Evolutionary conservation across 768 basidiomycete genomes (phyloP).

Genomic region (Russula dissimulans): DNA sequence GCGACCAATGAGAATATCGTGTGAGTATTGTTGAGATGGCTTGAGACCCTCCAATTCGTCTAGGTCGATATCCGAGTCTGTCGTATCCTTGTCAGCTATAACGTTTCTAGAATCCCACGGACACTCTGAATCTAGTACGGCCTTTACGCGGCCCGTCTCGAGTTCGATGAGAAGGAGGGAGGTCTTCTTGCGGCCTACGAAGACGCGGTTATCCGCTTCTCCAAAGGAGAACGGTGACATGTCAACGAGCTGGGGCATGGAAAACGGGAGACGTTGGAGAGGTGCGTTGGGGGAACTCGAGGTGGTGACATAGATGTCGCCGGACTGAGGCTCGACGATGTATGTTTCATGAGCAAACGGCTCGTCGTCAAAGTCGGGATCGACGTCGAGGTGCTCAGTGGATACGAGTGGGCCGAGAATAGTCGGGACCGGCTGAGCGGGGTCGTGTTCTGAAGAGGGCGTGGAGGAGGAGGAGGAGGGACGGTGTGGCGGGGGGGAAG

Average conservation of each 20-base stretch:
- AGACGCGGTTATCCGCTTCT: conserved; percentile 59
- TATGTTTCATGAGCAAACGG: conserved; percentile 60
- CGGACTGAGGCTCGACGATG: conserved; percentile 91
- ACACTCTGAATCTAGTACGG: conserved; percentile 65
- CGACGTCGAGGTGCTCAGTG: conserved; percentile 51
- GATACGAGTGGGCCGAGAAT: conserved; percentile 66
- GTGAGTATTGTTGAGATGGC: conserved; percentile 27
- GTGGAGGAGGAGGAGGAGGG: conserved; percentile 21
- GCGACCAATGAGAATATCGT: conserved; percentile 54
- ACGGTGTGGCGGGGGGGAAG: conserved; percentile 33
- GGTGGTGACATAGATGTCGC: conserved; percentile 83
- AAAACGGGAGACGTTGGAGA: conserved; percentile 81
- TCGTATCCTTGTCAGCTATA: conserved; percentile 32
- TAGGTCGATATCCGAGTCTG: conserved; percentile 35
- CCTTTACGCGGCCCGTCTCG: conserved; percentile 73
- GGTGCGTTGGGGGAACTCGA: conserved; percentile 44
- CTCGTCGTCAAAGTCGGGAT: conserved; percentile 49
- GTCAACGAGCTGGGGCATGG: conserved; percentile 89
- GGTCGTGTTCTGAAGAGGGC: conserved; percentile 21
- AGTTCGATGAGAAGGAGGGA: conserved; percentile 66
- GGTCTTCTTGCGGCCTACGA: conserved; percentile 88
- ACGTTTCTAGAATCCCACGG: conserved; percentile 65
- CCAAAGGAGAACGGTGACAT: conserved; percentile 76
- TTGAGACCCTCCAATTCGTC: conserved; percentile 51
- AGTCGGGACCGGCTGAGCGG: conserved; percentile 29